Evolutionary conservation across 768 basidiomycete species (phyloP).

Genomic region (Serpula lacrymans): DNA sequence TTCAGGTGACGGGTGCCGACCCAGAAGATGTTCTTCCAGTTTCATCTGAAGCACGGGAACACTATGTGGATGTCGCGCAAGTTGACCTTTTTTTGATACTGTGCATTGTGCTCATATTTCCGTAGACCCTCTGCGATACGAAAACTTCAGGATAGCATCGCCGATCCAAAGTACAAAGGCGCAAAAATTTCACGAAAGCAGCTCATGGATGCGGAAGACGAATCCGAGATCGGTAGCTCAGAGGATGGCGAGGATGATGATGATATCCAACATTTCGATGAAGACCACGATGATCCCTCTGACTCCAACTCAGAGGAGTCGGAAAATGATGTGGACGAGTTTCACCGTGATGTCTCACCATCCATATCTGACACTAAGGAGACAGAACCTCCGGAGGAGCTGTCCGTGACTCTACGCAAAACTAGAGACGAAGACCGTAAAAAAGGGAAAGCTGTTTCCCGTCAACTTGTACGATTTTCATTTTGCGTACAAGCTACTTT

Average conservation of each 20-base stretch:
- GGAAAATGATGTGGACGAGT: conserved; percentile 16
- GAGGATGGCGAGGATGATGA: conserved; percentile 7
- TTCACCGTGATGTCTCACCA: conserved; percentile 10
- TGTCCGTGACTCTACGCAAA: conserved; percentile 51
- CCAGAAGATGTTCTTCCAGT: conserved; percentile 36
- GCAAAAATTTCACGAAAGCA: conserved; percentile 59
- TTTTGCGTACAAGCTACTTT: background rate
- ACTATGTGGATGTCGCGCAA: conserved; percentile 86
- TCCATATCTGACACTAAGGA: conserved; percentile 4
- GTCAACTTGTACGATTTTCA: conserved; percentile 67
- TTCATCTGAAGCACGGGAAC: conserved; percentile 50
- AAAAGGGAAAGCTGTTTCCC: conserved; percentile 82
- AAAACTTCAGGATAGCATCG: conserved; percentile 57
- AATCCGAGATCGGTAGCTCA: conserved; percentile 13
- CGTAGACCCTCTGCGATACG: conserved; percentile 68
- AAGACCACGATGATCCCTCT: conserved; percentile 15
- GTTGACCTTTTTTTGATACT: no score
- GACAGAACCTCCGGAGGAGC: conserved; percentile 33
- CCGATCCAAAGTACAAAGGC: conserved; percentile 80
- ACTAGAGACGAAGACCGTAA: conserved; percentile 64
- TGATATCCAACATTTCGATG: conserved; percentile 17
- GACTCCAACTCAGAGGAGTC: conserved; percentile 9
- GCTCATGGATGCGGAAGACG: conserved; percentile 44
- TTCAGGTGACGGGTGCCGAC: conserved; percentile 43
- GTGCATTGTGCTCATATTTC: conserved; percentile 5